Percentiles rank a stretch among this genome's conserved stretches.
These are phyloP conservation scores for Adansonia madagascariensis DNA, from an alignment of 441 rosid species.

Conservation along the genomic window DNA sequence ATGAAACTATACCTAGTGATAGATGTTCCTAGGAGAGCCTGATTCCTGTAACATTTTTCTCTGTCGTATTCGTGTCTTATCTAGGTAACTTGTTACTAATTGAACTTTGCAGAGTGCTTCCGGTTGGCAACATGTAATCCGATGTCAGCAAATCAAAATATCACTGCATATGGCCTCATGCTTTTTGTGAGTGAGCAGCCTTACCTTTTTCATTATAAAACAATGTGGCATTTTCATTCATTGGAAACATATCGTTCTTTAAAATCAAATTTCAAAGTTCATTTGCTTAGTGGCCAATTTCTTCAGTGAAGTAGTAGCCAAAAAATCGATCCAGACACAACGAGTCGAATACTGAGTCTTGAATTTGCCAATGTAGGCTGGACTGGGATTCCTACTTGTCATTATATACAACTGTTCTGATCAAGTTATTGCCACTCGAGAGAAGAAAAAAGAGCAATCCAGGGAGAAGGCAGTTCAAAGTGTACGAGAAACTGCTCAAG, in stretches of 20 bases:
- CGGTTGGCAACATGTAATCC: slow-evolving; percentile 73
- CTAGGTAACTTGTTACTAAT: slow-evolving; percentile 23
- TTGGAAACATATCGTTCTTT: not conserved
- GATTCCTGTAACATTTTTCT: not conserved
- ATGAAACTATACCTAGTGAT: not conserved
- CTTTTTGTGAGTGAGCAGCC: slow-evolving; percentile 69
- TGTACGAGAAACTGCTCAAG: slow-evolving; percentile 73
- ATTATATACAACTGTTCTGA: slow-evolving; percentile 94
- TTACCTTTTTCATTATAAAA: slow-evolving; percentile 23
- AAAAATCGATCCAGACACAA: not conserved
- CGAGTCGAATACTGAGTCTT: slow-evolving; percentile 21
- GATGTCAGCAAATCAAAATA: slow-evolving; percentile 79
- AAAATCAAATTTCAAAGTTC: not conserved
- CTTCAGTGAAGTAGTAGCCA: slow-evolving; percentile 6
- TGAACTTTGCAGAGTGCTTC: slow-evolving; percentile 70
- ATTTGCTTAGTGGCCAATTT: not conserved
- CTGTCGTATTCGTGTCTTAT: not conserved
- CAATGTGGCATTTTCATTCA: not conserved
- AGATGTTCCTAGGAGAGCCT: not conserved
- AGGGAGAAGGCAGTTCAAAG: slow-evolving; percentile 84
- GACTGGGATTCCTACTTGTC: slow-evolving; percentile 65
- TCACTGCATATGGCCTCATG: slow-evolving; percentile 84
- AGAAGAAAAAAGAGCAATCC: slow-evolving; percentile 76
- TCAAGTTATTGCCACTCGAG: slow-evolving; percentile 89
- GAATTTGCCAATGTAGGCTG: slow-evolving; percentile 58